Percentiles rank a stretch among this genome's conserved stretches.
These are phyloP conservation scores for Fusarium sp. DNA, from an alignment of 2,329 filamentous ascomycete species.

Conservation along the genomic window DNA sequence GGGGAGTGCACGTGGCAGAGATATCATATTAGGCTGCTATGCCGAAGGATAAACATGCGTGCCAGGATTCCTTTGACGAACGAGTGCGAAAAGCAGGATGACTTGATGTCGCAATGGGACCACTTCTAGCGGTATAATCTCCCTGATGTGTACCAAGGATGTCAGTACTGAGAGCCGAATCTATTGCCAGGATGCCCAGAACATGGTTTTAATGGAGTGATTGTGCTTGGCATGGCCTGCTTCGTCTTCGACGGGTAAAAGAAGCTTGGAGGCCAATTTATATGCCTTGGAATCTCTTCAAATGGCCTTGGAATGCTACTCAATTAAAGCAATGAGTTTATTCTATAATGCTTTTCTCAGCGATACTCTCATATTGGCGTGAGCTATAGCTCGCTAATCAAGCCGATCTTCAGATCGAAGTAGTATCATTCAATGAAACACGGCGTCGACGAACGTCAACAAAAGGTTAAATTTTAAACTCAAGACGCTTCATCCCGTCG, in stretches of 20 bases:
- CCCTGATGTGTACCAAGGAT: neutral
- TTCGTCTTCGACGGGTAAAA: neutral
- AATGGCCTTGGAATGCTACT: neutral
- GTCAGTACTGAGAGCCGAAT: neutral
- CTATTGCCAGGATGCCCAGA: neutral
- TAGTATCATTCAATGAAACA: neutral
- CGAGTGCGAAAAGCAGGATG: neutral
- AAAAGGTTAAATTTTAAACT: neutral
- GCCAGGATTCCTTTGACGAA: rapidly evolving
- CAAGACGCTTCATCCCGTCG: neutral
- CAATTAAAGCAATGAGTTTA: too few species aligned
- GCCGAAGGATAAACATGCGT: neutral
- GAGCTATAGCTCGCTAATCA: neutral
- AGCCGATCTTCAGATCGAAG: neutral
- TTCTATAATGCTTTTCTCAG: too few species aligned
- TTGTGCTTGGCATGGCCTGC: neutral
- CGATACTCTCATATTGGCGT: rapidly evolving
- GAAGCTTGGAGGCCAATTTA: neutral
- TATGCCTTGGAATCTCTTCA: neutral
- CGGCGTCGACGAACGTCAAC: neutral
- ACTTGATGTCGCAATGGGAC: neutral
- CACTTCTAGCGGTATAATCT: rapidly evolving
- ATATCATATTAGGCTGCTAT: neutral
- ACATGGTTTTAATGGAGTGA: neutral
- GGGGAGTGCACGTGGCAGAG: neutral